Conservation (phyloP, 805 yeast species). For the Candida sonorensis region DNA sequence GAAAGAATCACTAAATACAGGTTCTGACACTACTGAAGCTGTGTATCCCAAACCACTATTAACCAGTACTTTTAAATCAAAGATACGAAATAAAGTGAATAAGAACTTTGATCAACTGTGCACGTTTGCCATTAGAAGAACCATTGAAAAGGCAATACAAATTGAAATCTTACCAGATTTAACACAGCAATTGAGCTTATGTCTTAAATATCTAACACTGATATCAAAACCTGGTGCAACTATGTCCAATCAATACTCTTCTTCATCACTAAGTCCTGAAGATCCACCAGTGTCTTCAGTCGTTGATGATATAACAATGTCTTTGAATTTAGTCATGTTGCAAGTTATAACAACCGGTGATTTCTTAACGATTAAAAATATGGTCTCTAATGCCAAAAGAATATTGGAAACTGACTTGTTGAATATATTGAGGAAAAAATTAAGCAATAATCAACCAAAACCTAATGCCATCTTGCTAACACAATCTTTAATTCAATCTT, state of each 20-base stretch:
- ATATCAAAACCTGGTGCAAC: slow-evolving; percentile 14
- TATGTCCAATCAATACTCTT: slow-evolving; percentile 13
- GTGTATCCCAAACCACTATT: slow-evolving; percentile 46
- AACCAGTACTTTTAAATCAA: slow-evolving; percentile 48
- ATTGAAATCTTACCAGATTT: slow-evolving; percentile 72
- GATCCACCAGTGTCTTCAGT: slow-evolving; percentile 73
- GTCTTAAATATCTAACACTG: slow-evolving; percentile 20
- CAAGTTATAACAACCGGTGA: slow-evolving; percentile 72
- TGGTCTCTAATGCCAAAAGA: slow-evolving; percentile 48
- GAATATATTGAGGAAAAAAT: slow-evolving; percentile 43
- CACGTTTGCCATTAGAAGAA: slow-evolving; percentile 63
- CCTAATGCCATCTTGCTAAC: slow-evolving; percentile 22
- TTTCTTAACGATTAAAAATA: slow-evolving; percentile 42
- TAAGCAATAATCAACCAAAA: slow-evolving; percentile 38
- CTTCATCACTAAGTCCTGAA: slow-evolving; percentile 35
- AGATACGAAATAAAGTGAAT: slow-evolving; percentile 43
- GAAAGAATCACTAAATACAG: slow-evolving; percentile 34
- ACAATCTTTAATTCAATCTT: slow-evolving; percentile 11
- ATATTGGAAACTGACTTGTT: slow-evolving; percentile 60
- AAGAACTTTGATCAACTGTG: slow-evolving; percentile 61
- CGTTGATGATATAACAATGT: slow-evolving; percentile 76
- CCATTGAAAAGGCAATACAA: slow-evolving; percentile 74
- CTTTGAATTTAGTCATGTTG: slow-evolving; percentile 59
- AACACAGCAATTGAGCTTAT: slow-evolving; percentile 25
- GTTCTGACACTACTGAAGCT: slow-evolving; percentile 22